Evolutionary conservation across 345 rosid genomes (phyloP), one percentile per base, ranked within the genome.

Genomic region (Syzygium jambos): DNA sequence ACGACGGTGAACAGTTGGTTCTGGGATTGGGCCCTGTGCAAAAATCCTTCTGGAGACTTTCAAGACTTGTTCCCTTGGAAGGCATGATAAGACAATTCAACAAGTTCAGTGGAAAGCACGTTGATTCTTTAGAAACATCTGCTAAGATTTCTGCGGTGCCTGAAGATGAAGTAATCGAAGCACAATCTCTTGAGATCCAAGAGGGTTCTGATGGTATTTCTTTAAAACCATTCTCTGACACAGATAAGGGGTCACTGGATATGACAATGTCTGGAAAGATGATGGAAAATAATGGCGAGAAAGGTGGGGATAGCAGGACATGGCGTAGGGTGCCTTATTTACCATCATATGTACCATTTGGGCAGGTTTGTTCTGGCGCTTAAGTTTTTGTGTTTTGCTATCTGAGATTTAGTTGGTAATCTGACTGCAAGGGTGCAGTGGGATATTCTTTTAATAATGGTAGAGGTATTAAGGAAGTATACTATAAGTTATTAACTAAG

Each of bases 331-430:
- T 95, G 88, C 98, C 99, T 65, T 93, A 92, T 91, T 91, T 97
- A 88, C 99, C 98, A 78, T 95, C 98, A 83, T 97, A 97, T 91
- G 95, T 97, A 43, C 99, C 99, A 63, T 97, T 97, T 93, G 99
- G 99, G 78, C 91, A 96, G 98, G 98, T 96, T 90, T 22, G 84
- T n/a, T 49, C 84, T 51, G 85, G 89, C 52, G 73, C 65, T 49
- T 51, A 88, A 46, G n/a, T 56, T 84, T 46, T 21, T 14, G 13
- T 84, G 46, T 86, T 86, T 84, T 21, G 80, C 85, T 73, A 30
- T 77, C 86, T 83, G 34, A 56, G 27, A 86, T 80, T 85, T 61
- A 88, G 84, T 7, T 80, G 54, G 52, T 38, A 52, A 27, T 52
- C 80, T 38, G 25, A 73, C 7, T 73, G 80, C 49, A 73, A 73